Evolutionary conservation across 2,329 filamentous ascomycete species (phyloP), one percentile per base, ranked within the genome.

Genomic region (Pyrenochaeta sp.): DNA sequence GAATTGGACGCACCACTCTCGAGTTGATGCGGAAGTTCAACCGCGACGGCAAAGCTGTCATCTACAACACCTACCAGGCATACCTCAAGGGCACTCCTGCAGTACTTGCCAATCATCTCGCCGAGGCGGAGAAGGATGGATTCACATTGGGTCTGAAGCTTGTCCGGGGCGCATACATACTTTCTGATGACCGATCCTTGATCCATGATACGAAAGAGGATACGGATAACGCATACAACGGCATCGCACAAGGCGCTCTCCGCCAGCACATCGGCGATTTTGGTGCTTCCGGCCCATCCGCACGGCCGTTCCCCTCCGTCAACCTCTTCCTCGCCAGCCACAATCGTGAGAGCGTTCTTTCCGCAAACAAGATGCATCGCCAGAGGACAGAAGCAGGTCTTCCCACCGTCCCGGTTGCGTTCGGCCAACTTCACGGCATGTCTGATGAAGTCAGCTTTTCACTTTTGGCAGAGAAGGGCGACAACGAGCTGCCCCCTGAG

Each of bases 401-500:
- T 29, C 69, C 75, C 2, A 78, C 79, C 3, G 80, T 84, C 1
- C 77, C 81, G 1, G 75, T 85, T n/a, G 75, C 76, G 2, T 92
- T 90, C 72, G 90, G 89, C 2, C 93, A 97, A 77, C 84, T 97
- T 1, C 90, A 95, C 79, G 93, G 94, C 30, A 98, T 98, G 94
- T 94, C 94, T 0, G 94, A 97, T 66, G 93, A 97, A 71, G 87
- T 97, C 42, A 92, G 90, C 57, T 83, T 83, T 54, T 78, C 70
- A 21, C 49, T 75, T 14, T 50, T 73, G 33, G 59, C 59, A 6
- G 59, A 72, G 51, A 61, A 55, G 31, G 56, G 54, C 9, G 58
- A 49, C 3, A 56, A 59, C 31, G 61, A 61, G 2, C 77, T 81
- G 43, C 61, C 68, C 6, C 80, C 81, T 37, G 77, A 77, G 49